Evolutionary conservation across 2,329 filamentous ascomycete species (phyloP), one percentile per base, ranked within the genome.

Genomic region (Hymenoscyphus fructigenus): DNA sequence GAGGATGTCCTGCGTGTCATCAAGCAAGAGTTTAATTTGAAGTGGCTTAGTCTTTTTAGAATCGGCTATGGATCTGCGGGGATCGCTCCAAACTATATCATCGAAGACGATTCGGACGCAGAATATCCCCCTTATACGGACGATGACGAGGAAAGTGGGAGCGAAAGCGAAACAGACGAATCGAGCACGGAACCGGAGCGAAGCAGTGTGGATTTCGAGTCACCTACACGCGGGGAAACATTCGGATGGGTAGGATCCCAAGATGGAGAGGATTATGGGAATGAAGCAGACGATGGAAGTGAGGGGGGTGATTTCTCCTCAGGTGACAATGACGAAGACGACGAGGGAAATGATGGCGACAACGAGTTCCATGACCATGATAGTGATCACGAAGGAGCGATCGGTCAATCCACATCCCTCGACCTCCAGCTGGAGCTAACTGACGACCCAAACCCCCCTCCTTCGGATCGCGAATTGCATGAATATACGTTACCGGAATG

Each of bases 21-120:
- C 15, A 82, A 85, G 58, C 77, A 82, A 9, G 81, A 87, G 59
- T 84, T 88, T 80, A 76, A 80, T 29, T 76, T 90, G 17, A 83
- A 88, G 57, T 88, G 85, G 81, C 81, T 90, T 34, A 86, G 85
- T 69, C 76, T 91, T n/a, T 79, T 84, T 41, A 78, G 85, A 5
- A 85, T 89, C 58, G 84, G 85, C 44, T 90, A 90, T 70, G 82
- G 61, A 32, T 56, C 64, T n/a, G 36, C 47, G 59, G 38, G 59
- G 15, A n/a, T 57, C 2, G 78, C 77, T 41, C 78, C 83, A 60
- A 85, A 85, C 65, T 56, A 64, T 26, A 53, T 60, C 9, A 53
- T 60, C 17, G 38, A 63, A 17, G 82, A 86, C 65, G 76, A 79
- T 60, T 77, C 75, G 70, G 76, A 78, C 17, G 72, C 77, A 2